These are phyloP conservation scores for Didymellaceae sp. DNA, from an alignment of 2,329 filamentous ascomycete genomes.

Conservation along the genomic window DNA sequence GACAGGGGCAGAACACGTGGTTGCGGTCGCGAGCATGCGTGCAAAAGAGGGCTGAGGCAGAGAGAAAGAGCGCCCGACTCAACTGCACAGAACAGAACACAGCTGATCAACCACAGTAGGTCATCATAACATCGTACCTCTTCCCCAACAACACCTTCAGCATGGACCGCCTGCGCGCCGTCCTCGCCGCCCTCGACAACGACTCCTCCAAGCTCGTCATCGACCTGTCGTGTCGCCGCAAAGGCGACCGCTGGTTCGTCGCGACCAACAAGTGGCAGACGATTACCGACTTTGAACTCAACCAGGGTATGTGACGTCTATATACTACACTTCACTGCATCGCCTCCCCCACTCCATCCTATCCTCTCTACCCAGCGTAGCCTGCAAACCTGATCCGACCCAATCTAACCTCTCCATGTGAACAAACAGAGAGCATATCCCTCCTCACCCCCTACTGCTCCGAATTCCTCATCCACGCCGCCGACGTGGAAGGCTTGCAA, in stretches of 20 bases:
- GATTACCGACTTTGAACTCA: constrained; percentile 94
- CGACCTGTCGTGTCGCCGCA: constrained; percentile 87
- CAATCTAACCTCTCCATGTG: too few species aligned
- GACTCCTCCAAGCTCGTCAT: constrained; percentile 87
- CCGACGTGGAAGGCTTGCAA: constrained; percentile 94
- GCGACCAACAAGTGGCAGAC: constrained; percentile 99
- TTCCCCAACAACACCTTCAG: constrained; percentile 87
- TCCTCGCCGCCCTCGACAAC: constrained; percentile 74
- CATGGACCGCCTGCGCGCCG: constrained; percentile 73
- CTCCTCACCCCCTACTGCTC: constrained; percentile 89
- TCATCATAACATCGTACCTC: constrained; percentile 95
- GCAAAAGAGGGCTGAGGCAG: too few species aligned
- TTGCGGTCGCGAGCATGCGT: too few species aligned
- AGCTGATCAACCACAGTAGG: constrained; percentile 61
- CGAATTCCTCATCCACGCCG: constrained; percentile 96
- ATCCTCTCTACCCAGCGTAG: too few species aligned
- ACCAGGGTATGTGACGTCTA: constrained; percentile 75
- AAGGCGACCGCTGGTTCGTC: constrained; percentile 85
- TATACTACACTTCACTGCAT: too few species aligned
- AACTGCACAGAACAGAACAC: not conserved
- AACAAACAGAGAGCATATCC: constrained; percentile 79
- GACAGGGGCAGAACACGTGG: too few species aligned
- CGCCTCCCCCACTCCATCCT: not conserved
- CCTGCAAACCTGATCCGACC: not conserved
- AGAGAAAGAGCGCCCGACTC: too few species aligned